phyloP scores from a whole-genome alignment of 1,284 basidiomycete genomes.

The Moesziomyces sp. region DNA sequence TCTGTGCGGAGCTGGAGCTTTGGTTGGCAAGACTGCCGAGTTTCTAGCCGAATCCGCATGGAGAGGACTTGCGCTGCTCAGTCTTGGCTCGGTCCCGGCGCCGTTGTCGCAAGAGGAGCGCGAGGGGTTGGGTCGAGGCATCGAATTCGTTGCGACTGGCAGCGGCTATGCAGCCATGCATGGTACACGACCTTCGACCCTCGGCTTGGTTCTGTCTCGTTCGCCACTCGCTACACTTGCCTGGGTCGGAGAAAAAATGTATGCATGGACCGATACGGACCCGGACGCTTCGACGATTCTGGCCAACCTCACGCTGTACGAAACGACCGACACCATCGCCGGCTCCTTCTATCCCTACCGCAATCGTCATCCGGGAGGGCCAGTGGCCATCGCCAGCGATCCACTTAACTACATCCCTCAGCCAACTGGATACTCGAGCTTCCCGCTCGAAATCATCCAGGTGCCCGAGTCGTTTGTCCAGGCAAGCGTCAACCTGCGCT shows the following conservation, averaged over 20 bases:
- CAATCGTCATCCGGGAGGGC: constrained; percentile 56
- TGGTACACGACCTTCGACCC: constrained; percentile 68
- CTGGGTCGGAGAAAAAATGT: constrained; percentile 70
- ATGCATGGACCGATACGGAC: constrained; percentile 68
- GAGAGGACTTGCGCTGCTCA: constrained; percentile 15
- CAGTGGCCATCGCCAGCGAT: constrained; percentile 13
- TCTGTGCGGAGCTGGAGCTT: constrained; percentile 13
- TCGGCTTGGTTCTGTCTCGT: constrained; percentile 67
- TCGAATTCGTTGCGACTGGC: constrained; percentile 51
- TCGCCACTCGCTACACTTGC: constrained; percentile 69
- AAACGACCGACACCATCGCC: constrained; percentile 68
- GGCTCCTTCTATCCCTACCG: constrained; percentile 70
- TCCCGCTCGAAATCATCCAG: constrained; percentile 68
- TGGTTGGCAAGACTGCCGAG: constrained; percentile 14
- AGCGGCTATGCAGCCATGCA: constrained; percentile 61
- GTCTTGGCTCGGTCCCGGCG: constrained; percentile 28
- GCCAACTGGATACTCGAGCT: constrained; percentile 69
- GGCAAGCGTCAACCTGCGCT: constrained; percentile 65
- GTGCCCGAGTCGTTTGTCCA: constrained; percentile 67
- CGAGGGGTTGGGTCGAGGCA: constrained; percentile 29
- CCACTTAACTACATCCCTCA: constrained; percentile 61
- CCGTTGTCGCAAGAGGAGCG: constrained; percentile 56
- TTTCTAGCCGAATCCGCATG: constrained; percentile 13
- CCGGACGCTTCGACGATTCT: constrained; percentile 59
- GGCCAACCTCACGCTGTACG: constrained; percentile 69